Percentiles rank a stretch among this genome's conserved stretches.
Evolutionary conservation across 1,139 yeast genomes (phyloP).

Genomic region (Scheffersomyces illinoinensis): DNA sequence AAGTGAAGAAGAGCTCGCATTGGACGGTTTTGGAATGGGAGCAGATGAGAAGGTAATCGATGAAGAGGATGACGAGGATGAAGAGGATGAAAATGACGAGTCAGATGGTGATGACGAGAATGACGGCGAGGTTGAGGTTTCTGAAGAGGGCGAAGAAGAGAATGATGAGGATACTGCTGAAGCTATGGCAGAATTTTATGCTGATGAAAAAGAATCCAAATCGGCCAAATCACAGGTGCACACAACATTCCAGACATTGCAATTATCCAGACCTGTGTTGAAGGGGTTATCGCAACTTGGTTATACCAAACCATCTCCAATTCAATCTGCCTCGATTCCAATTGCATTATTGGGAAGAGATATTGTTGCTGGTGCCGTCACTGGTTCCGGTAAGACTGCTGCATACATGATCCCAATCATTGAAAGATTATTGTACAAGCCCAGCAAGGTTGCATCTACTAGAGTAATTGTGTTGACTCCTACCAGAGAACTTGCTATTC

Average conservation of each 20-base stretch:
- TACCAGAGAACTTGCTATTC: constrained; percentile 97
- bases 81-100: constrained; percentile 22
- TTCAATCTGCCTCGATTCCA: constrained; percentile 92
- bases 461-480: constrained; percentile 91
- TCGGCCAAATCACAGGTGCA: constrained; percentile 47
- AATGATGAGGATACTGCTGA: constrained; percentile 66
- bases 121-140: constrained; percentile 15
- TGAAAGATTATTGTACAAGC: constrained; percentile 87
- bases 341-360: constrained; percentile 90
- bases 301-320: constrained; percentile 85
- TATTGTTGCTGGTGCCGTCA: constrained; percentile 98
- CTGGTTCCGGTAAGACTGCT: constrained; percentile 99
- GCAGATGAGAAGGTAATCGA: constrained; percentile 11
- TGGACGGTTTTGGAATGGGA: constrained; percentile 23
- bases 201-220: constrained; percentile 51
- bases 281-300: constrained; percentile 81
- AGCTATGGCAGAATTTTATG: constrained; percentile 68
- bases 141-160: constrained; percentile 21
- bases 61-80: constrained; percentile 26
- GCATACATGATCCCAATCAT: constrained; percentile 96
- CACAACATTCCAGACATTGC: constrained; percentile 70
- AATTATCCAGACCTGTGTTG: constrained; percentile 85
- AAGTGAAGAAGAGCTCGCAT: constrained; percentile 22
- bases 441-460: constrained; percentile 80
- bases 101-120: constrained; percentile 10